A percentile compares a stretch with the other conserved stretches of the same genome.
Conservation (phyloP, 2,329 filamentous ascomycete species). For the Stenocarpella maydis region DNA sequence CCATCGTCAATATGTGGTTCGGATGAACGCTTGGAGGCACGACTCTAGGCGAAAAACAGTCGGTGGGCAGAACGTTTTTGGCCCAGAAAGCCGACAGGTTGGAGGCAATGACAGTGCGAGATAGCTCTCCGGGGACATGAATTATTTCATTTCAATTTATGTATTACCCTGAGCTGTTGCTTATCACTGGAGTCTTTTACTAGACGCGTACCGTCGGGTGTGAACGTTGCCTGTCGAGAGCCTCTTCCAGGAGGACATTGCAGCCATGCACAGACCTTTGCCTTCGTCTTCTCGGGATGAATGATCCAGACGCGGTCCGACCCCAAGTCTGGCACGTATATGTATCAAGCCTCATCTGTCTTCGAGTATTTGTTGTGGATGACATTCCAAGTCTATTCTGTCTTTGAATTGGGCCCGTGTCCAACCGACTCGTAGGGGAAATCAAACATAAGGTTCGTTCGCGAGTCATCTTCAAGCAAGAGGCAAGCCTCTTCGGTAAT, state of each 20-base stretch:
- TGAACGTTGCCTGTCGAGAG: not conserved
- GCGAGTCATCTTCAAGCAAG: not conserved
- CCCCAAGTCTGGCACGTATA: not conserved
- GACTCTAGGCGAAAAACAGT: not conserved
- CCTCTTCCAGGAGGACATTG: not conserved
- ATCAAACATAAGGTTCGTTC: not conserved
- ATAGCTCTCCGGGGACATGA: not conserved
- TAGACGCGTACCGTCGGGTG: not conserved
- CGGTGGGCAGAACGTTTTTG: not conserved
- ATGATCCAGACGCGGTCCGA: conserved; percentile 7
- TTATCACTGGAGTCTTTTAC: rapidly evolving
- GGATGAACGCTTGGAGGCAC: not conserved
- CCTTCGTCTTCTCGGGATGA: not conserved
- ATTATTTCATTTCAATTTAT: not conserved
- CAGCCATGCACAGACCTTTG: conserved; percentile 4
- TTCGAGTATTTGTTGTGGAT: conserved; percentile 10
- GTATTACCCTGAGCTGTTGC: not conserved
- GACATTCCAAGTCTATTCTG: conserved; percentile 5
- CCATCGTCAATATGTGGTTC: not conserved
- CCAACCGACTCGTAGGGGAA: conserved; percentile 1
- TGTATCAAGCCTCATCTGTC: not conserved
- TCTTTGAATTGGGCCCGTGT: not conserved
- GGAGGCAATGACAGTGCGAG: not conserved
- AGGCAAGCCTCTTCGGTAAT: not conserved
- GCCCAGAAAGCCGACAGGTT: not conserved